Evolutionary conservation across 129 eudicot species (phyloP).

Genomic region (Escallonia herrerae): DNA sequence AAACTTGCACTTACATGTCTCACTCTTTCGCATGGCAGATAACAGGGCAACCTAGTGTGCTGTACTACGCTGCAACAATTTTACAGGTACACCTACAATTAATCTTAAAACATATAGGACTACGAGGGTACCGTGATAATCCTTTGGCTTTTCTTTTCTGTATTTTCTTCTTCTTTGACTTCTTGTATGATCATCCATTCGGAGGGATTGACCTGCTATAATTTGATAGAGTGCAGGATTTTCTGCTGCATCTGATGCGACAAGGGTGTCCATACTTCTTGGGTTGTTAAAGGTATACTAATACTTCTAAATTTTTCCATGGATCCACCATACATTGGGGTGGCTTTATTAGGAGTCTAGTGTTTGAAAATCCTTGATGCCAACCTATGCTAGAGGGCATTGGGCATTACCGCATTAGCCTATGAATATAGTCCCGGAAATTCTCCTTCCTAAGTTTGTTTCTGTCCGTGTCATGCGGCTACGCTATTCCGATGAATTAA

Average conservation of each 20-base stretch:
- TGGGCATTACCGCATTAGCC: no score
- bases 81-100: slow-evolving; percentile 48
- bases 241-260: slow-evolving; percentile 89
- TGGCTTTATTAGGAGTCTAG: neutral
- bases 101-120: no score
- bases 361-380: no score
- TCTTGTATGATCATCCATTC: no score
- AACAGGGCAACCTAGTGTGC: slow-evolving; percentile 97
- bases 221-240: slow-evolving; percentile 83
- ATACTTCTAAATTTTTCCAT: neutral
- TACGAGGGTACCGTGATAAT: no score
- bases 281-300: slow-evolving; percentile 71
- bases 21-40: slow-evolving; percentile 45
- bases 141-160: no score
- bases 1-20: slow-evolving; percentile 10
- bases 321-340: neutral
- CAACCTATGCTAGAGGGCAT: no score
- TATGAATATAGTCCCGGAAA: no score
- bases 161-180: no score
- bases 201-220: slow-evolving; percentile 8
- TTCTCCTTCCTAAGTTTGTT: no score
- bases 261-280: slow-evolving; percentile 84
- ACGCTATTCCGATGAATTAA: no score
- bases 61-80: slow-evolving; percentile 88
- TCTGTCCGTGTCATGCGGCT: no score